Evolutionary conservation across 2,329 filamentous ascomycete species (phyloP).

Genomic region (Calonectria multiphialidica): DNA sequence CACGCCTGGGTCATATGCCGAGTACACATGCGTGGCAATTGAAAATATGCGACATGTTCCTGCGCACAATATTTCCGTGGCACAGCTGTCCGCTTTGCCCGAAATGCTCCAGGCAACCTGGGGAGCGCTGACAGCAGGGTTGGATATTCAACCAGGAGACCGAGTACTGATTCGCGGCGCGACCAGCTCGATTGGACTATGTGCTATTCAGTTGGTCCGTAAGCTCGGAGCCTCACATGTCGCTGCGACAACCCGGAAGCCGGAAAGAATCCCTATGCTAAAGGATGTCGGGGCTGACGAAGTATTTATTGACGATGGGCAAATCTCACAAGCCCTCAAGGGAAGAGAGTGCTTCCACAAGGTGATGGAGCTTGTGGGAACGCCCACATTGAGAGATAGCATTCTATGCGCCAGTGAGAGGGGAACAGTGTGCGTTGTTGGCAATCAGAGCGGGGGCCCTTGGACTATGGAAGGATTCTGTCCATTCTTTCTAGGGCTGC

Average conservation of each 20-base stretch:
- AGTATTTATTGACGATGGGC: neutral
- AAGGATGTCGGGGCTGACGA: neutral
- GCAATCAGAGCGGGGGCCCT: slow-evolving; percentile 9
- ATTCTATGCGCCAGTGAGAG: neutral
- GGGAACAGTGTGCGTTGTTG: slow-evolving; percentile 10
- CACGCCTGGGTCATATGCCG: slow-evolving; percentile 13
- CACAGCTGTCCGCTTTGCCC: neutral
- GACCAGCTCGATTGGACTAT: slow-evolving; percentile 16
- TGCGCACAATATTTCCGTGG: neutral
- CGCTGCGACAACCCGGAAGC: neutral
- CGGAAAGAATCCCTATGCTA: neutral
- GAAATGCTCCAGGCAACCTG: slow-evolving; percentile 14
- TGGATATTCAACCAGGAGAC: slow-evolving; percentile 11
- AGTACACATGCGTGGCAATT: slow-evolving; percentile 9
- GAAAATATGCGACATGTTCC: slow-evolving; percentile 7
- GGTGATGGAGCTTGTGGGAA: slow-evolving; percentile 19
- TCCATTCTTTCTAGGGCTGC: slow-evolving; percentile 11
- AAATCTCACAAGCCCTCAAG: neutral
- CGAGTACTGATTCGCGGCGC: slow-evolving; percentile 8
- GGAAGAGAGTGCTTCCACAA: neutral
- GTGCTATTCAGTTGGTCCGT: slow-evolving; percentile 7
- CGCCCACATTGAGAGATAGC: neutral
- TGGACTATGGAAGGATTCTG: slow-evolving; percentile 18
- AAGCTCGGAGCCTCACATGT: neutral
- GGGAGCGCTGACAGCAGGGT: slow-evolving; percentile 8